phyloP scores from a whole-genome alignment of 2,329 filamentous ascomycete species.

The Fusarium nanum region DNA sequence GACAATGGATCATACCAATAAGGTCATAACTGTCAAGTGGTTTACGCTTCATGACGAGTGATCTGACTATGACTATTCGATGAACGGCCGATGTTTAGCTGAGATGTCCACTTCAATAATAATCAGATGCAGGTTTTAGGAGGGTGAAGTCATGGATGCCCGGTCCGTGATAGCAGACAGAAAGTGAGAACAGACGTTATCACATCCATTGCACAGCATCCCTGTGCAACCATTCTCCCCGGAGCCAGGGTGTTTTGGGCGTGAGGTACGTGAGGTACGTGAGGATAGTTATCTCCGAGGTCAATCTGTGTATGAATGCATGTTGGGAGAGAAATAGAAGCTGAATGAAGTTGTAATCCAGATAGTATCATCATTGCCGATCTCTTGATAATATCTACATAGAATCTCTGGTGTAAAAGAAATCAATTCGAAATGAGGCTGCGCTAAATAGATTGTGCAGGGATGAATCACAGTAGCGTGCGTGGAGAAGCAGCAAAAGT shows the following conservation, averaged over 20 bases:
- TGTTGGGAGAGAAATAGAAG: no score
- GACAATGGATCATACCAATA: constrained; percentile 28
- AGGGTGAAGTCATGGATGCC: constrained; percentile 36
- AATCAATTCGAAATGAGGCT: constrained; percentile 36
- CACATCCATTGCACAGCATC: constrained; percentile 34
- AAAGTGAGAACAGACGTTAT: constrained; percentile 29
- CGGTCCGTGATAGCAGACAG: constrained; percentile 4
- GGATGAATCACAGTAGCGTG: constrained; percentile 32
- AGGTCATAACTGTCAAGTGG: constrained; percentile 37
- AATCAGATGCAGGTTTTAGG: constrained; percentile 19
- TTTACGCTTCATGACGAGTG: constrained; percentile 18
- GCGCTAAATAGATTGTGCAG: constrained; percentile 37
- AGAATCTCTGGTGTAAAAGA: constrained; percentile 1
- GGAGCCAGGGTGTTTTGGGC: constrained; percentile 19
- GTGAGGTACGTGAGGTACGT: constrained; percentile 1
- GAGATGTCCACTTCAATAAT: constrained; percentile 25
- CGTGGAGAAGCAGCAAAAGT: constrained; percentile 34
- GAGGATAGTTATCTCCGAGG: not conserved
- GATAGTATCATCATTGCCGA: not conserved
- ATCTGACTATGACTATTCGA: constrained; percentile 4
- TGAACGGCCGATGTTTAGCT: constrained; percentile 35
- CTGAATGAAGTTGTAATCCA: not conserved
- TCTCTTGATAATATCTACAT: not conserved
- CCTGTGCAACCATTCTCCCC: constrained; percentile 26
- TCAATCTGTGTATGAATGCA: not conserved